Evolutionary conservation across 2,329 filamentous ascomycete species (phyloP).

Genomic region (Talaromyces rugulosus): DNA sequence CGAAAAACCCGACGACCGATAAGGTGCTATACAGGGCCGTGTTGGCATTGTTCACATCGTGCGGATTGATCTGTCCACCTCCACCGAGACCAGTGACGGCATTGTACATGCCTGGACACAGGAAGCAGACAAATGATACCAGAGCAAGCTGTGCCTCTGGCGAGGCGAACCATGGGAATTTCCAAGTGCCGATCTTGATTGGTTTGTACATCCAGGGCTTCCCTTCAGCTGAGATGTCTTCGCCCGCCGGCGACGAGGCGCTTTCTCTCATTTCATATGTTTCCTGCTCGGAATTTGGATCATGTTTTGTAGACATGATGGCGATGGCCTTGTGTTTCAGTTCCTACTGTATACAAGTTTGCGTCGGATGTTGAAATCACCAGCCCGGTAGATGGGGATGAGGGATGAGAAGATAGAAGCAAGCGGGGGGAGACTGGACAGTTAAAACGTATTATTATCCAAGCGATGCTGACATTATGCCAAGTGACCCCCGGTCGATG

Average conservation of each 20-base stretch:
- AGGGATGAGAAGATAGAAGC: background rate
- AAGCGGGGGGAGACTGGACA: background rate
- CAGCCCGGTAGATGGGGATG: background rate
- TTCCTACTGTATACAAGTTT: background rate
- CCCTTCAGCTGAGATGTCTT: constrained; percentile 3
- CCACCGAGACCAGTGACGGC: constrained; percentile 63
- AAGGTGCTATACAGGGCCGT: constrained; percentile 71
- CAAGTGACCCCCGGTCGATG: no score
- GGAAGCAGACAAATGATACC: constrained; percentile 66
- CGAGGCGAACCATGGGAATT: constrained; percentile 66
- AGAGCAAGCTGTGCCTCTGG: constrained; percentile 68
- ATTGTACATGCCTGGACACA: constrained; percentile 72
- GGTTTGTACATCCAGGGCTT: constrained; percentile 64
- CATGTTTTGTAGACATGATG: background rate
- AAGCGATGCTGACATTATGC: background rate
- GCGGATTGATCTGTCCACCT: constrained; percentile 55
- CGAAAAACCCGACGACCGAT: constrained; percentile 60
- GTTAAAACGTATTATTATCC: background rate
- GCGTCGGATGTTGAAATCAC: background rate
- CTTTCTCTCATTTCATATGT: background rate
- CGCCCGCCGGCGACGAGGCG: background rate
- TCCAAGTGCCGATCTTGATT: constrained; percentile 50
- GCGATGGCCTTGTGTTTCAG: background rate
- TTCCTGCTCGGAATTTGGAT: background rate
- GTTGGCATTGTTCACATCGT: constrained; percentile 62